Conservation (phyloP, 495 filamentous ascomycete genomes). For the Podospora pseudopauciseta region DNA sequence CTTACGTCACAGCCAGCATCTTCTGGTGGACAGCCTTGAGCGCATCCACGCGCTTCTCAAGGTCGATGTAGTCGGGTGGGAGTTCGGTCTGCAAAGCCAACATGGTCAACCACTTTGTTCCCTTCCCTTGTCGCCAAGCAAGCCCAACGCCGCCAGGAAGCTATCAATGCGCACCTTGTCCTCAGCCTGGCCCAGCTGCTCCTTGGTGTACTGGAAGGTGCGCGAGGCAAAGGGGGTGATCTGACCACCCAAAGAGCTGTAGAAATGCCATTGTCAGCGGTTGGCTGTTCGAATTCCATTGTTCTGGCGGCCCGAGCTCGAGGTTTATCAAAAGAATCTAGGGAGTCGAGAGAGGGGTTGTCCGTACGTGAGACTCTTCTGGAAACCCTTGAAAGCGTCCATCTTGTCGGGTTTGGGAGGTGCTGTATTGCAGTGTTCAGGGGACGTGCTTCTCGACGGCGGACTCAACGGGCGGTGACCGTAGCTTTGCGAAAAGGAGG, state of each 20-base stretch:
- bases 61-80: constrained; percentile 93
- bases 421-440: background rate
- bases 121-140: background rate
- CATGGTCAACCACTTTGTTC: constrained; percentile 15
- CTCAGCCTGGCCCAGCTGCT: constrained; percentile 91
- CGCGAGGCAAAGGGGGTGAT: constrained; percentile 89
- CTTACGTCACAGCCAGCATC: constrained; percentile 93
- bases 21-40: constrained; percentile 96
- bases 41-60: constrained; percentile 98
- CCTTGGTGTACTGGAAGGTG: constrained; percentile 94
- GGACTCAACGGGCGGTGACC: background rate
- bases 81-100: constrained; percentile 69
- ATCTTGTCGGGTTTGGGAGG: constrained; percentile 17
- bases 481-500: background rate
- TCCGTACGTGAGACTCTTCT: constrained; percentile 34
- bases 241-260: constrained; percentile 46
- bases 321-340: background rate
- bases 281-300: background rate
- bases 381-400: constrained; percentile 37
- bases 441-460: background rate
- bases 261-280: constrained; percentile 14
- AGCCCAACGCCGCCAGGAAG: background rate
- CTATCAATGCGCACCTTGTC: constrained; percentile 64
- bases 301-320: background rate
- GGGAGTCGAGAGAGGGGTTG: background rate